These are phyloP conservation scores for Phalaenopsis aphrodite DNA, from an alignment of 106 monocot genomes.

Conservation along the genomic window DNA sequence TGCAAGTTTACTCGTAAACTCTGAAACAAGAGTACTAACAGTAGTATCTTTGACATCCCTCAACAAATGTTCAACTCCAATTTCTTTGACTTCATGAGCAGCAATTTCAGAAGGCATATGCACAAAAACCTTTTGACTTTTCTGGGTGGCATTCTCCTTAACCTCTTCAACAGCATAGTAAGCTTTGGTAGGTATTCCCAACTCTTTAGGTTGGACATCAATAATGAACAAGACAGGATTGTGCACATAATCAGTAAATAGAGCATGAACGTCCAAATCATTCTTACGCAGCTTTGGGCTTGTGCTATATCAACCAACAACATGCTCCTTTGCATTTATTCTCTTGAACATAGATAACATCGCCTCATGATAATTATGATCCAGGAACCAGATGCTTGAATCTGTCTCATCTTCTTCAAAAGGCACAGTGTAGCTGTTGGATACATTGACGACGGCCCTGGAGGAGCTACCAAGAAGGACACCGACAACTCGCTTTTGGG, in stretches of 20 bases:
- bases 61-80: conserved; percentile 95
- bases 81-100: conserved; percentile 99
- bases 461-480: conserved; percentile 82
- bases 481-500: conserved; percentile 91
- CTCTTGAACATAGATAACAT: conserved; percentile 99
- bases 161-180: conserved; percentile 76
- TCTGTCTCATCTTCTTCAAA: conserved; percentile 99
- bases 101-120: conserved; percentile 99
- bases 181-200: conserved; percentile 63
- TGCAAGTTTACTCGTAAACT: conserved; percentile 87
- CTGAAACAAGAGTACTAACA: conserved; percentile 96
- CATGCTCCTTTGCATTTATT: conserved; percentile 99
- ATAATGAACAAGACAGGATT: conserved; percentile 66
- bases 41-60: conserved; percentile 99
- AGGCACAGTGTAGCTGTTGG: conserved; percentile 97
- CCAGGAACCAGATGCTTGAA: conserved; percentile 97
- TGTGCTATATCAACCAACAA: conserved; percentile 99
- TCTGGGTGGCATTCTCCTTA: conserved; percentile 96
- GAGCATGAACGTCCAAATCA: conserved; percentile 86
- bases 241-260: conserved; percentile 71
- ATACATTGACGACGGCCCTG: conserved; percentile 84
- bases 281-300: conserved; percentile 95
- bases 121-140: conserved; percentile 95
- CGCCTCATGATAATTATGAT: conserved; percentile 95
- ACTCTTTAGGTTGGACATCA: conserved; percentile 66